Conservation (phyloP, 2,329 filamentous ascomycete genomes). For the Graphilbum sp. region DNA sequence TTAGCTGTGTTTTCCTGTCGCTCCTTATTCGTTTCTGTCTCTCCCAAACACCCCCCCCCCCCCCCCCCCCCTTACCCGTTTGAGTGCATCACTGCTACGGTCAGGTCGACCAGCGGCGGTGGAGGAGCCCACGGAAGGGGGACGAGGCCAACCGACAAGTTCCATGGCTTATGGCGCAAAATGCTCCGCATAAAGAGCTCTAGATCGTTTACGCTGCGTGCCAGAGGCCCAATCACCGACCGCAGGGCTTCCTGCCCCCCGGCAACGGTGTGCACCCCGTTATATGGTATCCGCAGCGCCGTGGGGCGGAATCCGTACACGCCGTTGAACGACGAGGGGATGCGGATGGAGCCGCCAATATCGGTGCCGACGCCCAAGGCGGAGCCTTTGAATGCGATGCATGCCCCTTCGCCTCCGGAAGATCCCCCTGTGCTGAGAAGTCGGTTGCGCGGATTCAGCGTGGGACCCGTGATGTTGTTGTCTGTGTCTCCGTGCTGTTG, state of each 20-base stretch:
- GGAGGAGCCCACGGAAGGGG: constrained; percentile 39
- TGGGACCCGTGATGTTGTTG: not conserved
- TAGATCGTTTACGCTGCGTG: constrained; percentile 35
- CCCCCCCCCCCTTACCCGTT: not conserved
- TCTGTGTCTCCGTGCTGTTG: not conserved
- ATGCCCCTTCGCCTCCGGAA: constrained; percentile 19
- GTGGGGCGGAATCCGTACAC: constrained; percentile 15
- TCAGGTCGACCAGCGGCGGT: not conserved
- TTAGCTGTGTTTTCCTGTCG: too few species aligned
- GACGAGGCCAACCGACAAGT: constrained; percentile 45
- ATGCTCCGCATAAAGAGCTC: constrained; percentile 35
- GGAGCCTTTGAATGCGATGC: constrained; percentile 17
- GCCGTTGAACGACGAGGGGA: constrained; percentile 15
- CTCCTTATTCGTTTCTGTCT: too few species aligned
- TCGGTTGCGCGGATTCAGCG: constrained; percentile 14
- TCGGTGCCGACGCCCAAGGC: constrained; percentile 28
- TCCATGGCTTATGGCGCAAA: constrained; percentile 44
- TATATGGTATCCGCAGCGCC: constrained; percentile 35
- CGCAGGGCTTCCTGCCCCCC: not conserved
- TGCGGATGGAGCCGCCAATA: constrained; percentile 11
- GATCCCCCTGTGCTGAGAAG: constrained; percentile 17
- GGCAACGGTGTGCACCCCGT: constrained; percentile 23
- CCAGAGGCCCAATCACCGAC: constrained; percentile 48
- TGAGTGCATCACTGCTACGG: not conserved
- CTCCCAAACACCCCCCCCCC: not conserved